Evolutionary conservation across 2,329 filamentous ascomycete genomes (phyloP).

Genomic region (Myrmaecium sp.): DNA sequence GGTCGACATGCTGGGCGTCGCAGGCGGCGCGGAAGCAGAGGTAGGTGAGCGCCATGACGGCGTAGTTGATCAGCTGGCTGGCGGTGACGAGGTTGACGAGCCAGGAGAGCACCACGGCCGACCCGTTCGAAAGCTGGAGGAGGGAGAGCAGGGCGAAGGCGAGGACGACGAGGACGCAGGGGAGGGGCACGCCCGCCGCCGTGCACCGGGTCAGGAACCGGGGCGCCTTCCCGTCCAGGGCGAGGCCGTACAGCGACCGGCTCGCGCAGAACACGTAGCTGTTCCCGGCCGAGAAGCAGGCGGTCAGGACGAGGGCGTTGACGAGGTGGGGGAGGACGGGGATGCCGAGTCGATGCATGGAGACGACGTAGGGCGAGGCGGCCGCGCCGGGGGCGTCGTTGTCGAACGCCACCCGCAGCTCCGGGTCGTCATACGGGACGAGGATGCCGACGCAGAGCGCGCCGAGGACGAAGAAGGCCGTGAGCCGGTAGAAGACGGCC

Average conservation of each 20-base stretch:
- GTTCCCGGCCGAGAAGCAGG: constrained; percentile 39
- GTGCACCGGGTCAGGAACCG: constrained; percentile 39
- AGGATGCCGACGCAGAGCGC: constrained; percentile 51
- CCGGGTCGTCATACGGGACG: constrained; percentile 35
- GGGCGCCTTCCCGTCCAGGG: constrained; percentile 36
- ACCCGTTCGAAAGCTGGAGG: constrained; percentile 49
- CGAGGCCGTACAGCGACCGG: constrained; percentile 35
- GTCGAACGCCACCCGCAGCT: constrained; percentile 43
- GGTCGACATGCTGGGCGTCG: constrained; percentile 30
- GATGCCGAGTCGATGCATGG: constrained; percentile 39
- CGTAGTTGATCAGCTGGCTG: constrained; percentile 36
- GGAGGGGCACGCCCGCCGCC: constrained; percentile 52
- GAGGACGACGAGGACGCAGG: constrained; percentile 50
- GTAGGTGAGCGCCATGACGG: constrained; percentile 40
- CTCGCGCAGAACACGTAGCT: constrained; percentile 38
- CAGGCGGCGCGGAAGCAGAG: constrained; percentile 39
- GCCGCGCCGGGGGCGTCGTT: constrained; percentile 47
- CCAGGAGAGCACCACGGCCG: constrained; percentile 54
- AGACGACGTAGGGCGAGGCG: constrained; percentile 50
- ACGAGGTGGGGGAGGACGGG: constrained; percentile 38
- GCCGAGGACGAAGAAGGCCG: constrained; percentile 59
- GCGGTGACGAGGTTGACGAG: constrained; percentile 57
- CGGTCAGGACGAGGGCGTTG: constrained; percentile 38
- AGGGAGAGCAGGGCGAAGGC: constrained; percentile 55
- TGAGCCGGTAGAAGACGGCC: constrained; percentile 62